Evolutionary conservation across 345 rosid species (phyloP), one percentile per base, ranked within the genome.

Genomic region (Euphorbia peplus): DNA sequence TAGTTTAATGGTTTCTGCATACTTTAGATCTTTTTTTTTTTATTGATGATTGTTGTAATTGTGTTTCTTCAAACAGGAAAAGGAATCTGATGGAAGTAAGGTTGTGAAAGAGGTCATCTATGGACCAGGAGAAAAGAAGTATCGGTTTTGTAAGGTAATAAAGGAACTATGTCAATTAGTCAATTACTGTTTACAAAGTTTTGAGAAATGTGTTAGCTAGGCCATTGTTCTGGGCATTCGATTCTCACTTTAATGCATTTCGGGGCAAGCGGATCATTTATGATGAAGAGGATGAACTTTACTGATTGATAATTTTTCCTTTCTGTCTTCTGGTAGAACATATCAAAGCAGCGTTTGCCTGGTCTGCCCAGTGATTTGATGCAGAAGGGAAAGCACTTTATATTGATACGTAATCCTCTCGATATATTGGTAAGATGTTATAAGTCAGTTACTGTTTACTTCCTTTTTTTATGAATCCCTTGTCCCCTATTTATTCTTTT

Each of bases 121-220:
- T 63, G 86, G 91, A 78, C 88, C 89, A 9, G 89, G 95, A 68
- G 76, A 69, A 35, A 90, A 83, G 77, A 90, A 78, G 76, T 92
- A 83, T 67, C 88, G 93, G 22, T 92, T 41, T 41, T 92, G 98
- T 76, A 92, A 92, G 98, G 98, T 92, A 83, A 69, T 60, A 13
- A 29, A 12, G 21, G 37, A 52, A 30, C 47, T 64, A 60, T 59
- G 64, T 29, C 56, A 35, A 42, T n/a, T 52, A 35, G 64, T 29
- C 56, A 35, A 42, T n/a, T 52, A 35, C 10, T n/a, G 60, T 21
- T 42, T 29, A 29, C 22, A 22, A 6, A 11, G 55, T 57, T 19
- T n/a, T 48, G 52, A 29, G 63, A 12, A 63, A 51, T 32, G 26
- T 13, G 2, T 29, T 35, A 47, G n/a, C n/a, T n/a, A n/a, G n/a